These are phyloP conservation scores for Hura crepitans DNA, from an alignment of 441 rosid genomes.

Conservation along the genomic window DNA sequence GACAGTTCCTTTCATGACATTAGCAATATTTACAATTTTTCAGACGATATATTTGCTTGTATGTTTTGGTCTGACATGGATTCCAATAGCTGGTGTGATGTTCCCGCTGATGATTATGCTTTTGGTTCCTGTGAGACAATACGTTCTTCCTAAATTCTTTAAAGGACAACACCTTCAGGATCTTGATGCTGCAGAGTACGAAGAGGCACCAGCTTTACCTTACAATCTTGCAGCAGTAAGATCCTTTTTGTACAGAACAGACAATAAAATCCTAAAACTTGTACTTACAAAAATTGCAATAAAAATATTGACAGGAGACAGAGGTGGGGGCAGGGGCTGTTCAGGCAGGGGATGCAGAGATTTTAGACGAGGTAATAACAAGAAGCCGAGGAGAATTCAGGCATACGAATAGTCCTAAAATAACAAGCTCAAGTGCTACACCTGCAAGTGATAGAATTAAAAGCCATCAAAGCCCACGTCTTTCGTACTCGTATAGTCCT, in stretches of 20 bases:
- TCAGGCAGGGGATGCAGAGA: conserved; percentile 62
- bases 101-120: conserved; percentile 93
- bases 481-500: conserved; percentile 51
- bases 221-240: conserved; percentile 65
- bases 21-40: conserved; percentile 65
- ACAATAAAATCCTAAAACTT: not conserved
- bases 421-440: conserved; percentile 65
- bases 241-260: not conserved
- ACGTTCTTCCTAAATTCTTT: conserved; percentile 75
- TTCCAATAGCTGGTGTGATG: conserved; percentile 88
- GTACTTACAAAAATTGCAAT: not conserved
- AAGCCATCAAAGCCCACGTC: conserved; percentile 41
- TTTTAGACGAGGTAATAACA: conserved; percentile 69
- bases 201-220: conserved; percentile 87
- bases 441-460: conserved; percentile 45
- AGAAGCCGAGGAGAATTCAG: conserved; percentile 93
- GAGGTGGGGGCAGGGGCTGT: conserved; percentile 70
- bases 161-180: conserved; percentile 80
- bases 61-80: conserved; percentile 91
- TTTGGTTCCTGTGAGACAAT: conserved; percentile 78
- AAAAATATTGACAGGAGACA: conserved; percentile 40
- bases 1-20: conserved; percentile 85
- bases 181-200: conserved; percentile 84
- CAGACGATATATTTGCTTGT: conserved; percentile 61
- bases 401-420: conserved; percentile 65